phyloP scores from a whole-genome alignment of 352 stramenopile species.

The Pseudoperonospora humuli region DNA sequence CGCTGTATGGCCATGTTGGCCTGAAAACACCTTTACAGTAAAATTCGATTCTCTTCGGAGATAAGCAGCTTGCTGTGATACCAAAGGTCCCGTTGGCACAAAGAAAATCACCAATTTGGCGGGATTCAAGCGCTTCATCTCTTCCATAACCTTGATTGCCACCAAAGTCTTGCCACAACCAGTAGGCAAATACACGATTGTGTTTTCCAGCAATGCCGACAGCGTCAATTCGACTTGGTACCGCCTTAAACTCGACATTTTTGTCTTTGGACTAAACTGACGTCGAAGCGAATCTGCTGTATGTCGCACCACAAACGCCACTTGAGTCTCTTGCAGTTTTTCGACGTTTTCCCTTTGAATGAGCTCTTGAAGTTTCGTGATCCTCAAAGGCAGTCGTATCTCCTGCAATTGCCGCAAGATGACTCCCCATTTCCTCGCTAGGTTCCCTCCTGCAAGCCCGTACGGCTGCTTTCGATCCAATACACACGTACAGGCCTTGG shows the following conservation, averaged over 20 bases:
- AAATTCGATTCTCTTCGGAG: conserved; percentile 61
- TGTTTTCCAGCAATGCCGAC: conserved; percentile 67
- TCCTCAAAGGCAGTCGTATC: conserved; percentile 17
- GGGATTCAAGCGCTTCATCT: conserved; percentile 55
- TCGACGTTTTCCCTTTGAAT: background rate
- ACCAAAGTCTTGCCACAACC: conserved; percentile 74
- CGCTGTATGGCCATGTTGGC: conserved; percentile 28
- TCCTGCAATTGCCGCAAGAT: conserved; percentile 28
- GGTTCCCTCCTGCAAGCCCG: conserved; percentile 1
- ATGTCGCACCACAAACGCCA: conserved; percentile 16
- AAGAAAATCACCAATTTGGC: conserved; percentile 52
- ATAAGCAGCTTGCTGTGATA: conserved; percentile 69
- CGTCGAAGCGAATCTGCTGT: conserved; percentile 26
- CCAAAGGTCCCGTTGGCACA: conserved; percentile 59
- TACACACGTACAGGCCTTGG: conserved; percentile 35
- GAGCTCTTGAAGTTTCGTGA: conserved; percentile 16
- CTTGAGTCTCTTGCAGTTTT: background rate
- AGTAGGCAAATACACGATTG: conserved; percentile 71
- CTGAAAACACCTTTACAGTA: conserved; percentile 42
- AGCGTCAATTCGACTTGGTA: conserved; percentile 70
- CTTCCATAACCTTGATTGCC: conserved; percentile 63
- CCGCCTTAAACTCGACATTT: conserved; percentile 41
- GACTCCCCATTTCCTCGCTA: conserved; percentile 28
- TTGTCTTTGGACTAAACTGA: conserved; percentile 23
- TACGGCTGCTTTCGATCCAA: conserved; percentile 10